Evolutionary conservation across 2,329 filamentous ascomycete genomes (phyloP), one percentile per base, ranked within the genome.

Genomic region (Bisporella sp.): DNA sequence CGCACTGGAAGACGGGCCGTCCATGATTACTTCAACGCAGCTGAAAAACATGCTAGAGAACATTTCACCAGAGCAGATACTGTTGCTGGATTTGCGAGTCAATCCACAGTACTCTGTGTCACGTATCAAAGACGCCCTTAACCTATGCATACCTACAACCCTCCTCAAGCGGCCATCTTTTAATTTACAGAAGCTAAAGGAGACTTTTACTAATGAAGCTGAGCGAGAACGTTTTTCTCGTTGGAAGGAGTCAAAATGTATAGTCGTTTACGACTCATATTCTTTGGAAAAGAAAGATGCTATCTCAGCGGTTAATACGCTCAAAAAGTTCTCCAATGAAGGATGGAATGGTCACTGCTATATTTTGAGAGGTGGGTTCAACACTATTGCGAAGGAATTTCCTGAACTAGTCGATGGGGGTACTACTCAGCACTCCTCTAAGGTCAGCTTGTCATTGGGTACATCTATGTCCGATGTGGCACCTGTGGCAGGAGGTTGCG

Each of bases 131-230:
- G 84, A 85, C n/a, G 89, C 92, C 0, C 71, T 99, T 32, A 97
- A 95, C 64, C 73, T 99, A 5, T 97, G 93, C 64, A 95, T 97
- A 54, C 93, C 93, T 0, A 97, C 93, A 0, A 97, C 92, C 0
- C 72, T 99, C 11, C 71, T 99, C 13, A 97, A 97, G 68, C 78
- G 93, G 46, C 84, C 89, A 1, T 95, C 90, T 0, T 97, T 95
- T 68, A 92, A 92, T 59, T 79, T 95, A 9, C 77, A 90, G 55
- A 96, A 95, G 64, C 73, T 99, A 32, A 82, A 88, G 57, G 86
- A 91, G 54, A 96, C 89, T 0, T 95, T 99, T 64, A 85, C 88
- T 54, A 79, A 78, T 11, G 79, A 85, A 5, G 69, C 75, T 2
- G 84, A 92, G 52, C 83, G 85, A 57, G 74, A 74, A 7, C 85